Conservation (phyloP, 179 eudicot species). For the Beta lomatogona region DNA sequence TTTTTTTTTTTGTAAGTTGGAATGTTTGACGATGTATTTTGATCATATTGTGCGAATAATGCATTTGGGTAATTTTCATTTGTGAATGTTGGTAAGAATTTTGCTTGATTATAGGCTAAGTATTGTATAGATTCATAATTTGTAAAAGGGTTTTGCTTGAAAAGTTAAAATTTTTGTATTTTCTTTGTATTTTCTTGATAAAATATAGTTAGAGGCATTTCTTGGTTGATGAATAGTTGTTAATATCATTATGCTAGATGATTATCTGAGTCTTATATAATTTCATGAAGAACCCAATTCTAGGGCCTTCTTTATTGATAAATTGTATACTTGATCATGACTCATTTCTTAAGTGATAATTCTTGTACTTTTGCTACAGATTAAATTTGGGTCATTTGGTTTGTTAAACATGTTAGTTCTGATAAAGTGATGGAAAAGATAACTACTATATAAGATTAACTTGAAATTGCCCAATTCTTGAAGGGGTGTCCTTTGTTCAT, state of each 20-base stretch:
- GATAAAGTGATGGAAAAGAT: not conserved
- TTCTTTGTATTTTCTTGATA: not conserved
- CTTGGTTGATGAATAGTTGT: not conserved
- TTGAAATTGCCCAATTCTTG: not conserved
- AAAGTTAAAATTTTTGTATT: not conserved
- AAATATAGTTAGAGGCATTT: not conserved
- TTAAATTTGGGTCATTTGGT: not conserved
- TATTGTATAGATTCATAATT: not conserved
- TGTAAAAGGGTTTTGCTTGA: not conserved
- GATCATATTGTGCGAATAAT: slow-evolving; percentile 8
- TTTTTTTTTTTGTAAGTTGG: slow-evolving; percentile 2
- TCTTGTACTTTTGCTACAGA: not conserved
- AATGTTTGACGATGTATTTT: not conserved
- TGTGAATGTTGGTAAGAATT: slow-evolving; percentile 6
- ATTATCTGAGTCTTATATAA: not conserved
- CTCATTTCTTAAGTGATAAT: not conserved
- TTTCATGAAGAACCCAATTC: not conserved
- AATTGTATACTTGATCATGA: slow-evolving; percentile 5
- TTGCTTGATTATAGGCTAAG: slow-evolving; percentile 7
- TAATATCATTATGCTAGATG: not conserved
- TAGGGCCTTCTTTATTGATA: not conserved
- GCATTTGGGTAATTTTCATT: not conserved
- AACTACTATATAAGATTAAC: not conserved
- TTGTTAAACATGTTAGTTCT: too few species aligned
- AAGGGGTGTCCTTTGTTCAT: not conserved